Percentiles rank a stretch among this genome's conserved stretches.
Evolutionary conservation across 2,329 filamentous ascomycete species (phyloP).

Genomic region (Colletotrichum chlorophyti): DNA sequence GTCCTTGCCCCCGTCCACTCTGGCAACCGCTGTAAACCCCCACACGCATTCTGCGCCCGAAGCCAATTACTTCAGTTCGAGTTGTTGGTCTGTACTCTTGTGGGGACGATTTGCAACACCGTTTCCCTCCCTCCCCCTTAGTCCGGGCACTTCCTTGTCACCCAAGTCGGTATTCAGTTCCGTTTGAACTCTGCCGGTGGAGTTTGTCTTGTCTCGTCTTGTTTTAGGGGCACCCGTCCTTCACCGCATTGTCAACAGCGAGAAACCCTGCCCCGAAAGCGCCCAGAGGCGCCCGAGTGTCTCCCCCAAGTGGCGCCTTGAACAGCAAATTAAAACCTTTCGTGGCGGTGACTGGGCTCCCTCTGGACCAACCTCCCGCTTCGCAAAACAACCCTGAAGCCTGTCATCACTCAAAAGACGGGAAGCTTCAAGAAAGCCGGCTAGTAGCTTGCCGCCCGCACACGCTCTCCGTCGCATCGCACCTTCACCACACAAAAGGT

Average conservation of each 20-base stretch:
- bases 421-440: conserved; percentile 16
- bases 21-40: conserved; percentile 1
- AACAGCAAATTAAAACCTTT: conserved; percentile 7
- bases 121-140: conserved; percentile 3
- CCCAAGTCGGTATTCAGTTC: conserved; percentile 23
- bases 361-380: conserved; percentile 21
- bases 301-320: conserved; percentile 5
- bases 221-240: conserved; percentile 24
- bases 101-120: conserved; percentile 13
- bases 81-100: background rate
- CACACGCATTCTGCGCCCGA: no score
- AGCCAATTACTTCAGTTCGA: no score
- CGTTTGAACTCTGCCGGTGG: conserved; percentile 19
- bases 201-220: no score
- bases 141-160: conserved; percentile 8
- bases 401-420: conserved; percentile 23
- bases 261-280: conserved; percentile 4
- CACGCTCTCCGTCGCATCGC: no score
- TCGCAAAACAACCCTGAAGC: background rate
- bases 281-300: conserved; percentile 17
- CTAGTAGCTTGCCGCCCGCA: conserved; percentile 8
- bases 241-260: conserved; percentile 27
- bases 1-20: conserved; percentile 22
- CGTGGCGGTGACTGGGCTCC: conserved; percentile 23
- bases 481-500: conserved; percentile 19